Conservation (phyloP, 139 green algal genomes). For the Micractinium sp. region DNA sequence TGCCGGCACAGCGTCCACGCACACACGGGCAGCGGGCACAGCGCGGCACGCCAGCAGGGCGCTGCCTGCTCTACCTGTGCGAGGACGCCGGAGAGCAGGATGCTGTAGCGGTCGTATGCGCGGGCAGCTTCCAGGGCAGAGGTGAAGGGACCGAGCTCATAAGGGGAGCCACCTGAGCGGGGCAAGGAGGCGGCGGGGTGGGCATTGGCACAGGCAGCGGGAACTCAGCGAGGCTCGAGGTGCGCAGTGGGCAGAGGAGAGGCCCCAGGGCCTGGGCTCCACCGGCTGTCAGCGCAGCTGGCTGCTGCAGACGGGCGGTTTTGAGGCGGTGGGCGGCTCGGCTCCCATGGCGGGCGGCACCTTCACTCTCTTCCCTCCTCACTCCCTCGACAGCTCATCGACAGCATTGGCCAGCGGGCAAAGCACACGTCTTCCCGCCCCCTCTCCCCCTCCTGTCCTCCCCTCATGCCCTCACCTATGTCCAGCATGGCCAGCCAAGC, state of each 20-base stretch:
- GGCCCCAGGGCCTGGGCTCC: not conserved
- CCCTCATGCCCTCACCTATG: conserved; percentile 7
- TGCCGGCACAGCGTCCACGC: too few species aligned
- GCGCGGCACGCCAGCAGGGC: not conserved
- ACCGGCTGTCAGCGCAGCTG: not conserved
- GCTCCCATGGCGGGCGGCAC: too few species aligned
- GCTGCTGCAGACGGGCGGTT: too few species aligned
- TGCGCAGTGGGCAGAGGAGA: not conserved
- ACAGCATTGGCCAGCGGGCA: too few species aligned
- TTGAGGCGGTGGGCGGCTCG: too few species aligned
- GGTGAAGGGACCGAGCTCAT: conserved; percentile 41
- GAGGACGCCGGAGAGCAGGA: conserved; percentile 33
- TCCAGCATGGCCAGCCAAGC: conserved; percentile 38
- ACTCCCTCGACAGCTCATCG: too few species aligned
- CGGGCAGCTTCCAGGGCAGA: conserved; percentile 33
- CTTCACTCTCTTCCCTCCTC: too few species aligned
- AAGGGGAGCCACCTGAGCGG: conserved; percentile 12
- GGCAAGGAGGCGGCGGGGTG: not conserved
- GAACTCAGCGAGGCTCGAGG: not conserved
- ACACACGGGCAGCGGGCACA: too few species aligned
- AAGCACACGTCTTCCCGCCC: too few species aligned
- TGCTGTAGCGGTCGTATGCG: conserved; percentile 41
- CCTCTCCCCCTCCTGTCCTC: too few species aligned
- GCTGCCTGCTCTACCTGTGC: not conserved
- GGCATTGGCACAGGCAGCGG: not conserved